These are phyloP conservation scores for Lichtheimia hyalospora DNA, from an alignment of 371 early-diverging fungal species.

Conservation along the genomic window DNA sequence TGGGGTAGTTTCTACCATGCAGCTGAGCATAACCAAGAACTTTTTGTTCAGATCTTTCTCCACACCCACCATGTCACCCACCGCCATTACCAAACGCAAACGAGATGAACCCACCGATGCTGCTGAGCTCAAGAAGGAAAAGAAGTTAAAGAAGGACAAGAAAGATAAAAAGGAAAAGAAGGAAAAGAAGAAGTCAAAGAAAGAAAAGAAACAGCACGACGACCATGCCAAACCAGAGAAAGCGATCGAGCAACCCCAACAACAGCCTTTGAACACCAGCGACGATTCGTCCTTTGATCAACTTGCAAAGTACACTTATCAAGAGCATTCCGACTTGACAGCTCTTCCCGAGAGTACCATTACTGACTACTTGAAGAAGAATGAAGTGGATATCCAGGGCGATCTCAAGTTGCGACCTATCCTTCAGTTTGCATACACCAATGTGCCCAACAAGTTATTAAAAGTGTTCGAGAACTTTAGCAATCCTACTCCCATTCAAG, in stretches of 20 bases:
- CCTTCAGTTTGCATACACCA: slow-evolving; percentile 74
- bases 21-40: background rate
- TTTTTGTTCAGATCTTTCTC: background rate
- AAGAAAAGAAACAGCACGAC: background rate
- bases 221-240: background rate
- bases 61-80: background rate
- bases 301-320: slow-evolving; percentile 37
- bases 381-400: slow-evolving; percentile 67
- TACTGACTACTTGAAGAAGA: slow-evolving; percentile 63
- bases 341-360: slow-evolving; percentile 42
- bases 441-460: slow-evolving; percentile 71
- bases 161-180: slow-evolving; percentile 45
- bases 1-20: no score
- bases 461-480: slow-evolving; percentile 83
- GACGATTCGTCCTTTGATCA: slow-evolving; percentile 22
- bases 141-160: slow-evolving; percentile 57
- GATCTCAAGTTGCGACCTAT: slow-evolving; percentile 73
- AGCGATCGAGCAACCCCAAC: slow-evolving; percentile 11
- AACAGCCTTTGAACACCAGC: slow-evolving; percentile 9
- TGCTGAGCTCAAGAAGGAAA: slow-evolving; percentile 33
- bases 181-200: slow-evolving; percentile 18
- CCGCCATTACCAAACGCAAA: background rate
- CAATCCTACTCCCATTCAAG: slow-evolving; percentile 96
- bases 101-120: background rate
- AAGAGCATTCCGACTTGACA: slow-evolving; percentile 28